These are phyloP conservation scores for Nicotiana attenuata DNA, from an alignment of 257 asterid genomes.

Conservation along the genomic window DNA sequence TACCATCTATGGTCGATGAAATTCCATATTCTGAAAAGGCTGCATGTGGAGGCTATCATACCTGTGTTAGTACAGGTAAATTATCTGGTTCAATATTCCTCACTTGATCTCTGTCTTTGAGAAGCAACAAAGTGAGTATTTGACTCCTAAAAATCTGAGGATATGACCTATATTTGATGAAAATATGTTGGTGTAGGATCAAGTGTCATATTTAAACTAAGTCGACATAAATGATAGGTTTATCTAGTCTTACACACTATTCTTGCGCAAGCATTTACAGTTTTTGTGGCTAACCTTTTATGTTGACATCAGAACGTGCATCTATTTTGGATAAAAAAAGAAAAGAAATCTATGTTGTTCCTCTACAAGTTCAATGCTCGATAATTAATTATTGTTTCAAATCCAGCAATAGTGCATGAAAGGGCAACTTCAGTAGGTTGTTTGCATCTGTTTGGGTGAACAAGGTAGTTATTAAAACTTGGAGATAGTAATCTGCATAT, in stretches of 20 bases:
- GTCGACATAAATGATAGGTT: background rate
- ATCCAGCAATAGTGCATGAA: background rate
- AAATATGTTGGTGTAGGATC: background rate
- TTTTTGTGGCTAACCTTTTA: background rate
- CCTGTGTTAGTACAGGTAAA: conserved; percentile 79
- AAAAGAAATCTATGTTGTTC: background rate
- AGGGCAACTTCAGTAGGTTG: background rate
- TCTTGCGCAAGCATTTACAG: background rate
- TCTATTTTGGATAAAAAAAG: background rate
- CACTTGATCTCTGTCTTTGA: conserved; percentile 9
- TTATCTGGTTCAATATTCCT: conserved; percentile 10
- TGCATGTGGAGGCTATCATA: conserved; percentile 97
- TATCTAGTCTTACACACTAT: background rate
- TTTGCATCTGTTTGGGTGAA: background rate
- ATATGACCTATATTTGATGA: background rate
- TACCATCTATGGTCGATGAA: conserved; percentile 48
- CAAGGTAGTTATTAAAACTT: background rate
- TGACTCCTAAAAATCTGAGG: background rate
- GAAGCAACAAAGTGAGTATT: background rate
- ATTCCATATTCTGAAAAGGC: conserved; percentile 65
- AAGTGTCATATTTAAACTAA: background rate
- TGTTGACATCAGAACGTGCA: background rate
- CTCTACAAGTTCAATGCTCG: background rate
- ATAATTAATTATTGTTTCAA: background rate
- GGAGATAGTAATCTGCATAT: background rate